phyloP scores from a whole-genome alignment of 352 stramenopile species.

The Pythium chondricola region DNA sequence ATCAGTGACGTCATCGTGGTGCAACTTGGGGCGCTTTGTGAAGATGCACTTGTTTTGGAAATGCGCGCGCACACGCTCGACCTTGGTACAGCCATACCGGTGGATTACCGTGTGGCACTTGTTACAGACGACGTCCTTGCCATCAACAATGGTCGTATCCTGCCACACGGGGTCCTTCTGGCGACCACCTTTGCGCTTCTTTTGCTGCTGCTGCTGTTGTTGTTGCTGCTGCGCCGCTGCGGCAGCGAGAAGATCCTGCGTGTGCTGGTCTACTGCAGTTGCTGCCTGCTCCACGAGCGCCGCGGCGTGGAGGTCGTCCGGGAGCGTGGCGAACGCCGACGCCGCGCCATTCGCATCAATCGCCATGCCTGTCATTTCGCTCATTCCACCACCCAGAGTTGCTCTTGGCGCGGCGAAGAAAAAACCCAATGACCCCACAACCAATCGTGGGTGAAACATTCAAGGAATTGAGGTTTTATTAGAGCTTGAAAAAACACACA shows the following conservation, averaged over 20 bases:
- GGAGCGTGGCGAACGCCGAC: conserved; percentile 12
- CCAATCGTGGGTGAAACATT: conserved; percentile 18
- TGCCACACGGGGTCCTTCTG: conserved; percentile 51
- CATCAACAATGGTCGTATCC: conserved; percentile 40
- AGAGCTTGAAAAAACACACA: background rate
- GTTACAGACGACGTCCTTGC: conserved; percentile 69
- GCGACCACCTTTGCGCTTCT: conserved; percentile 49
- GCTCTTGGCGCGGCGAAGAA: background rate
- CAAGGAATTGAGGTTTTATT: conserved; percentile 21
- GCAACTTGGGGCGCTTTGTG: conserved; percentile 18
- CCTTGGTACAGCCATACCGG: conserved; percentile 58
- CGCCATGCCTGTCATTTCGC: conserved; percentile 6
- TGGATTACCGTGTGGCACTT: conserved; percentile 59
- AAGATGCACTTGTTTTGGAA: conserved; percentile 56
- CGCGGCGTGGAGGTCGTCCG: conserved; percentile 19
- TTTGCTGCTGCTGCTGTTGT: conserved; percentile 6
- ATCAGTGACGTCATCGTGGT: conserved; percentile 4
- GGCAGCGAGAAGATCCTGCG: conserved; percentile 1
- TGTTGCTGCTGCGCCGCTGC: background rate
- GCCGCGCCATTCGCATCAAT: conserved; percentile 4
- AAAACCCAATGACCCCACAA: conserved; percentile 21
- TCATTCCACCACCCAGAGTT: background rate
- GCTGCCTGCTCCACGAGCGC: conserved; percentile 18
- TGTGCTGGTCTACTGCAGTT: conserved; percentile 12
- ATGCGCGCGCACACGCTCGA: conserved; percentile 63